These are phyloP conservation scores for Arthrobotrys pseudoclavata DNA, from an alignment of 2,329 filamentous ascomycete species.

Conservation along the genomic window DNA sequence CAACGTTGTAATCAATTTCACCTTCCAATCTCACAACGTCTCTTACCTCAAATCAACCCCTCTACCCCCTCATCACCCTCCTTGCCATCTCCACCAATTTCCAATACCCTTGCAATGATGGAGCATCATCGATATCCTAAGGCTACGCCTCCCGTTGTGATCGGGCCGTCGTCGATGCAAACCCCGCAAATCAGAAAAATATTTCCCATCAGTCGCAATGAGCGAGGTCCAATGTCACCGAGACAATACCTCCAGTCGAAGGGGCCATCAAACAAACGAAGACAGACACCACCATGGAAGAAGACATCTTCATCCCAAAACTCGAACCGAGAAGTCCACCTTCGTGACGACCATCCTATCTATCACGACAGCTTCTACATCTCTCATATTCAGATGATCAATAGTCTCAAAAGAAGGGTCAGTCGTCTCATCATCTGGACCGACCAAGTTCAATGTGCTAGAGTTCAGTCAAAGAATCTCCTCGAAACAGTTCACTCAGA, in stretches of 20 bases:
- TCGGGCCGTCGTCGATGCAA: neutral
- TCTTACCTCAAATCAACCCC: no score
- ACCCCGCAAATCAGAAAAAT: neutral
- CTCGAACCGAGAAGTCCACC: no score
- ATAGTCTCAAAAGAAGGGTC: neutral
- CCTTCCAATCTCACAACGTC: neutral
- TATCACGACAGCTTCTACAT: conserved; percentile 23
- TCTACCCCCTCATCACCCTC: neutral
- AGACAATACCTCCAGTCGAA: neutral
- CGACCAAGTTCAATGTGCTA: no score
- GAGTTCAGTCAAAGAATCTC: neutral
- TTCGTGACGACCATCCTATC: conserved; percentile 27
- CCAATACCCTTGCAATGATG: neutral
- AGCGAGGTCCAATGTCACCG: neutral
- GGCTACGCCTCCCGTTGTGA: neutral
- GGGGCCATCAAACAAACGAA: neutral
- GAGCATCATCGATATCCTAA: neutral
- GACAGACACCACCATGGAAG: no score
- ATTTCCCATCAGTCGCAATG: neutral
- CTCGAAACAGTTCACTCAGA: neutral
- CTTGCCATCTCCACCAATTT: neutral
- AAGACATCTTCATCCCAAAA: neutral
- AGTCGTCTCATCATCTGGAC: conserved; percentile 6
- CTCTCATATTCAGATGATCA: neutral
- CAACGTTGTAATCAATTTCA: neutral